Base-by-base conservation (phyloP, 2,329 filamentous ascomycete genomes). In the Diaporthe sp. region DNA sequence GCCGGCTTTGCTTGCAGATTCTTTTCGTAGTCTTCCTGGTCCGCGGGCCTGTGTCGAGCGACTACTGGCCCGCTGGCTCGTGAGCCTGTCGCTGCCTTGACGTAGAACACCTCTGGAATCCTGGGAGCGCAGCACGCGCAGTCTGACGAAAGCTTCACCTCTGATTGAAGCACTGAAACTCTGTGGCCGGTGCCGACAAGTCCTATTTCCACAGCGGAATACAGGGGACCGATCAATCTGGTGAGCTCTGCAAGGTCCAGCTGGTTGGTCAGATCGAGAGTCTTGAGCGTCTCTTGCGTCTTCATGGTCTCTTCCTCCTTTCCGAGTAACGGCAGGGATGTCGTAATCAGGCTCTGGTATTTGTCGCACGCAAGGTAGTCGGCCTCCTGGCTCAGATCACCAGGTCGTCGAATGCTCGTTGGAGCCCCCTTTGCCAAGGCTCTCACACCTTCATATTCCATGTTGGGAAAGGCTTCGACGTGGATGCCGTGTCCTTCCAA, bases 201-300 rank as follows among this genome's bases (percentile, higher is more conserved):
- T 2, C 25, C 70, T 28, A 68, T 71, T 39, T 77, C 76, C 2
- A 77, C 65, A 25, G 76, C 73, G 19, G 71, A 42, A 19, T 71
- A 77, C 22, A 49, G 65, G n/a, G 76, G 62, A 22, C 73, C 71
- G 9, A 71, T 71, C n/a, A 77, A 25, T 17, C 62, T 72, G 12
- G 12, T 28, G 25, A 77, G 73, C 61, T 77, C 76, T 9, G 76
- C 73, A 22, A 75, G 51, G 51, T 77, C 76, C 34, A 77, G 62
- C 37, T 73, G 73, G 39, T 73, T 58, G 19, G 73, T 28, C 2
- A 77, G 42, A n/a, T 77, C 76, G 31, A 77, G 70, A 51, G 62
- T 67, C 31, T 62, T 71, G 19, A 77, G 19, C 4, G 65, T 75
- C 62, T 67, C 68, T 7, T 57, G 12, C 2, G 51, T 25, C 22